Conservation (phyloP, 495 filamentous ascomycete species). For the Arthonia radiata region DNA sequence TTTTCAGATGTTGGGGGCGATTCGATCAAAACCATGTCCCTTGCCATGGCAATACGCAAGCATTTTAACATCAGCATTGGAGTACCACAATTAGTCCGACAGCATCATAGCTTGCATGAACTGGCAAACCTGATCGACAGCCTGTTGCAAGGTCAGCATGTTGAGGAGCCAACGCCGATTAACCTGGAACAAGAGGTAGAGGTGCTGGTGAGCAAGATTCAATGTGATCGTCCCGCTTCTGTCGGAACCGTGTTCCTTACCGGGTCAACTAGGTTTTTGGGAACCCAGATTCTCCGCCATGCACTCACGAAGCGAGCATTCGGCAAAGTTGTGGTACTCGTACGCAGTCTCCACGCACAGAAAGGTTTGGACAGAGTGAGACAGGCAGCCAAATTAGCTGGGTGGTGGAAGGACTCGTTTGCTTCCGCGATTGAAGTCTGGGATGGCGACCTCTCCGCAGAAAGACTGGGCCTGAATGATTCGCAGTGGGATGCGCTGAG, state of each 20-base stretch:
- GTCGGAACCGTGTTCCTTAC: constrained; percentile 11
- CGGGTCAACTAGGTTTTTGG: constrained; percentile 14
- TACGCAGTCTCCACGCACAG: constrained; percentile 5
- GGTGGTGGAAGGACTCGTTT: constrained; percentile 7
- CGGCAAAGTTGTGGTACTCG: constrained; percentile 7
- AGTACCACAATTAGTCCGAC: too few relatives aligned
- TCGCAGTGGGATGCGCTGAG: constrained; percentile 6
- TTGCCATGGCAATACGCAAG: too few relatives aligned
- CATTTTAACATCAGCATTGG: too few relatives aligned
- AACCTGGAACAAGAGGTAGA: too few relatives aligned
- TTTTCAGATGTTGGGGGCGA: too few relatives aligned
- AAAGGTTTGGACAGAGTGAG: constrained; percentile 8
- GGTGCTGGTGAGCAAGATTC: too few relatives aligned
- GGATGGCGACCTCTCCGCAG: constrained; percentile 11
- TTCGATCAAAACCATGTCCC: too few relatives aligned
- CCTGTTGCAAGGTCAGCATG: too few relatives aligned
- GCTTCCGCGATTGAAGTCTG: constrained; percentile 8
- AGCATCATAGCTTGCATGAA: too few relatives aligned
- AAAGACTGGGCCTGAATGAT: constrained; percentile 7
- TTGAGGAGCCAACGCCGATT: too few relatives aligned
- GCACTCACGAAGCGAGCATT: constrained; percentile 6
- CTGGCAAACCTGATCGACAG: too few relatives aligned
- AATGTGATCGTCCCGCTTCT: too few relatives aligned
- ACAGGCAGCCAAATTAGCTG: constrained; percentile 4
- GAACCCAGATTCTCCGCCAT: constrained; percentile 9